Conservation (phyloP, 208 protist species). For the Tritrichomonas foetus region DNA sequence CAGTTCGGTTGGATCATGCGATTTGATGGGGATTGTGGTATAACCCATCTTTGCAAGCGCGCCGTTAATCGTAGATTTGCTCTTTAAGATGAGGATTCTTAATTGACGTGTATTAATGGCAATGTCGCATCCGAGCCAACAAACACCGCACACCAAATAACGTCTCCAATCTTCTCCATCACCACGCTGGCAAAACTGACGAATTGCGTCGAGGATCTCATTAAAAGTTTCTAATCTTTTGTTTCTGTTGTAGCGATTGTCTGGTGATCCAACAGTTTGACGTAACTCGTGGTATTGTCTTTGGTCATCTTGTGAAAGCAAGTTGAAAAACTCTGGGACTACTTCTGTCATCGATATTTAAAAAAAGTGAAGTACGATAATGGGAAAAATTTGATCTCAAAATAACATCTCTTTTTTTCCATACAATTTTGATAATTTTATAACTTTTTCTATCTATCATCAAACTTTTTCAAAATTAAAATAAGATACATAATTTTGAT, state of each 20-base stretch:
- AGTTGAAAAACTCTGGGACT: too few relatives aligned
- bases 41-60: background rate
- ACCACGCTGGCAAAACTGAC: background rate
- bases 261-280: background rate
- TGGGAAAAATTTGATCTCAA: too few relatives aligned
- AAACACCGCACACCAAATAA: background rate
- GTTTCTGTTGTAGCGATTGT: background rate
- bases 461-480: too few relatives aligned
- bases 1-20: background rate
- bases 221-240: background rate
- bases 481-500: too few relatives aligned
- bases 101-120: background rate
- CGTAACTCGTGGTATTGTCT: background rate
- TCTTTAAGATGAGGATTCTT: background rate
- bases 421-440: too few relatives aligned
- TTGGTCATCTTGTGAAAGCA: background rate
- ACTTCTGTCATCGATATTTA: too few relatives aligned
- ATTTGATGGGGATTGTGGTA: background rate
- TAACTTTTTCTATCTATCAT: too few relatives aligned
- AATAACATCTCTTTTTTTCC: too few relatives aligned
- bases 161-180: background rate
- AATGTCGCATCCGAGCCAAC: background rate
- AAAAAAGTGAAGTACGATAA: too few relatives aligned
- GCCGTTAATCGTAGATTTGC: conserved; percentile 4
- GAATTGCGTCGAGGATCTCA: background rate